Conservation (phyloP, 768 basidiomycete species). For the Mrakia hoshinonis region DNA sequence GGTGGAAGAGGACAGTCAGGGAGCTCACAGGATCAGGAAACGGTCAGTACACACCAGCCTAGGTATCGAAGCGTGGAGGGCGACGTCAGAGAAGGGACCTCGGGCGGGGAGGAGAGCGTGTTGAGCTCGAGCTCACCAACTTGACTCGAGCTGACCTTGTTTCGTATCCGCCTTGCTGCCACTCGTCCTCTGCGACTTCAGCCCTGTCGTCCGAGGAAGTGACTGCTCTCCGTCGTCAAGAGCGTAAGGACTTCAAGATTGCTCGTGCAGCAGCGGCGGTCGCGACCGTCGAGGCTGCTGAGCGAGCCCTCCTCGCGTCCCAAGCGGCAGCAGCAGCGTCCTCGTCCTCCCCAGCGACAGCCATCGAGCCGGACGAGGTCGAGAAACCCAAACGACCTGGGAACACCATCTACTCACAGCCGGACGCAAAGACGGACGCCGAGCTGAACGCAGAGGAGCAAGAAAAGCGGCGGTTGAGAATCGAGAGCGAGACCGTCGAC, state of each 20-base stretch:
- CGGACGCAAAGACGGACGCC: not conserved
- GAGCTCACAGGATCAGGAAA: slow-evolving; percentile 51
- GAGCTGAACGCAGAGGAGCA: slow-evolving; percentile 14
- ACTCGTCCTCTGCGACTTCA: slow-evolving; percentile 34
- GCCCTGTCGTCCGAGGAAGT: slow-evolving; percentile 83
- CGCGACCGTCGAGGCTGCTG: slow-evolving; percentile 50
- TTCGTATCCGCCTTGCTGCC: not conserved
- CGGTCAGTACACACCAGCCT: slow-evolving; percentile 46
- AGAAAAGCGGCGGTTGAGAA: slow-evolving; percentile 39
- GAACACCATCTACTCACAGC: not conserved
- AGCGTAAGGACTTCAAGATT: slow-evolving; percentile 84
- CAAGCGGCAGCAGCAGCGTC: slow-evolving; percentile 16
- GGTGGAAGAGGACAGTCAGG: slow-evolving; percentile 73
- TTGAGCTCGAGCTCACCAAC: not conserved
- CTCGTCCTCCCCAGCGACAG: slow-evolving; percentile 23
- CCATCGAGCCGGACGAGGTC: slow-evolving; percentile 6
- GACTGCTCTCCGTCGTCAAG: slow-evolving; percentile 73
- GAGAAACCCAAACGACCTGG: slow-evolving; percentile 20
- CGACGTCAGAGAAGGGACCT: not conserved
- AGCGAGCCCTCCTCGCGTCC: slow-evolving; percentile 37
- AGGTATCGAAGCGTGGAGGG: not conserved
- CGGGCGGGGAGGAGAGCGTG: slow-evolving; percentile 6
- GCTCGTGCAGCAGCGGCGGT: slow-evolving; percentile 72
- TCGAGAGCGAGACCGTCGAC: slow-evolving; percentile 44
- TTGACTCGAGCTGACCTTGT: slow-evolving; percentile 8